Base-by-base conservation (phyloP, 192 early-diverging fungal species). In the Gryganskiella cystojenkinii region DNA sequence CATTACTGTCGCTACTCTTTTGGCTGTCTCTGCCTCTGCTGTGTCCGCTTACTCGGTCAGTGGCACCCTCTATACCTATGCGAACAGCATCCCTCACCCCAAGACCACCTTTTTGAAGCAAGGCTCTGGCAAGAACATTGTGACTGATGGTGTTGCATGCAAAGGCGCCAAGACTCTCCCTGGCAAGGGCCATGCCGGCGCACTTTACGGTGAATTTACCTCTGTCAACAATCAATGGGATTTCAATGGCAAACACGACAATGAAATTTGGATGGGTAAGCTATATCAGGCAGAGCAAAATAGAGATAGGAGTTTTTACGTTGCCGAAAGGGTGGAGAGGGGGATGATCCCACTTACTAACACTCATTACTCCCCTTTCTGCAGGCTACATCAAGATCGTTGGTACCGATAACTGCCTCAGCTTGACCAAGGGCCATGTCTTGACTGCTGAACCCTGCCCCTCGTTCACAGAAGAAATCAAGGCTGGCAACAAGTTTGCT, bases 71-170 rank as follows among this genome's bases (percentile, higher is more conserved):
- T 73, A 73, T 31, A 55, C 65, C 28, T 73, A 73, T 34, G 56
- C 30, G 22, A 73, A 73, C 55, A 73, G 71, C 20, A 57, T 73
- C 20, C 71, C 71, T 52, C 71, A 66, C 42, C 71, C 71, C 24
- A 64, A 43, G 31, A 64, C 71, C 25, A 58, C 71, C 24, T 73
- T 73, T 34, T 45, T 73, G 45, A 73, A 73, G 63, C 35, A 30
- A n/a, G 49, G 71, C 20, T 66, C 63, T 22, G 33, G 22, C 53
- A 47, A 59, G 7, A 9, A 60, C 22, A 34, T 73, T 43, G 54
- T 73, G 6, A 73, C 71, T 55, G 62, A 56, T 57, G 71, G 71
- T n/a, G 62, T 13, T 31, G 71, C 61, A 37, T 73, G 71, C 45
- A 73, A 58, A 11, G 55, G 44, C 28, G 20, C 10, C 8, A 17